Evolutionary conservation across 306 rosid species (phyloP).

Genomic region (Prinsepia uniflora): DNA sequence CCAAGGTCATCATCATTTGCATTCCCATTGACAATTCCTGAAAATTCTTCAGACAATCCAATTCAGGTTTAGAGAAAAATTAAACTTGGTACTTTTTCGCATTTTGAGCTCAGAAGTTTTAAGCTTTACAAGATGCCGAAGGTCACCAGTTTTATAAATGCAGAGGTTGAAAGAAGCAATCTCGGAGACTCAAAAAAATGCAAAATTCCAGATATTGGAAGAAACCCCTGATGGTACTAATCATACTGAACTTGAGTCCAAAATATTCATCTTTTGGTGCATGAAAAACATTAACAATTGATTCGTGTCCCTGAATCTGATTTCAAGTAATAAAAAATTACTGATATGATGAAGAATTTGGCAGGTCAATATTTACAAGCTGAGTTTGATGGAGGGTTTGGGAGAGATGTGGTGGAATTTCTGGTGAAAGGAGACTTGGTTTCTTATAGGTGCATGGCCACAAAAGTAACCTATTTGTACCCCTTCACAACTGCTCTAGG

Average conservation of each 20-base stretch:
- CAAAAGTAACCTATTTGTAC: conserved; percentile 75
- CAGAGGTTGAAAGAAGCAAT: conserved; percentile 82
- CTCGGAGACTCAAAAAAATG: conserved; percentile 77
- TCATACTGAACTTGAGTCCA: no score
- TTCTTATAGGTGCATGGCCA: conserved; percentile 69
- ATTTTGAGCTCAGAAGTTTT: background rate
- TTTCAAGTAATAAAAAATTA: background rate
- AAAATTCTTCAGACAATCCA: conserved; percentile 42
- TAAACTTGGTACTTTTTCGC: background rate
- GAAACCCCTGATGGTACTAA: conserved; percentile 62
- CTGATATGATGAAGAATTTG: conserved; percentile 6
- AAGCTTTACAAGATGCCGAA: conserved; percentile 13
- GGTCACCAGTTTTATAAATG: background rate
- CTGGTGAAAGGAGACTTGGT: conserved; percentile 83
- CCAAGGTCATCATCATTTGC: conserved; percentile 77
- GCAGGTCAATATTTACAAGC: conserved; percentile 79
- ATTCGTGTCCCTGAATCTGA: no score
- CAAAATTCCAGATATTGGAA: conserved; percentile 54
- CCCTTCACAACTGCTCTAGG: conserved; percentile 93
- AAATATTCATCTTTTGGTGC: no score
- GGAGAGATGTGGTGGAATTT: conserved; percentile 75
- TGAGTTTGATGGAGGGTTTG: conserved; percentile 87
- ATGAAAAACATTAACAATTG: no score
- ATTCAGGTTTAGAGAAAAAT: conserved; percentile 52
- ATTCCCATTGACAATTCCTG: conserved; percentile 74